Evolutionary conservation across 208 protist genomes (phyloP).

Genomic region (Crithidia expoeki): DNA sequence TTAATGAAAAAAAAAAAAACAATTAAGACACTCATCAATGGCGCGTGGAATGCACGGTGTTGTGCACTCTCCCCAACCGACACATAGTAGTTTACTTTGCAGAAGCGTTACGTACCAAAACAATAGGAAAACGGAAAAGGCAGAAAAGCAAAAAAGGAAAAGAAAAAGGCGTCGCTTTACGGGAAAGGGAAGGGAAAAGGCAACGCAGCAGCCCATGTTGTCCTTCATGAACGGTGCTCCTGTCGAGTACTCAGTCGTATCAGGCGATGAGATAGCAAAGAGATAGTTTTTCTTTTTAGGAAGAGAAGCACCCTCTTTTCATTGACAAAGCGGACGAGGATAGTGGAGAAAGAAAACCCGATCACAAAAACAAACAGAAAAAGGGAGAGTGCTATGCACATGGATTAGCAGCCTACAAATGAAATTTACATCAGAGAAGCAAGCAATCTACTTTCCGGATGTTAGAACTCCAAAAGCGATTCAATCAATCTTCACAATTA

Average conservation of each 20-base stretch:
- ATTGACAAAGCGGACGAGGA: not conserved
- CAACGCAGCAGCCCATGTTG: too few relatives aligned
- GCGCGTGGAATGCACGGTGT: too few relatives aligned
- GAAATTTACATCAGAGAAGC: not conserved
- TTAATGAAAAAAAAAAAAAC: constrained; percentile 15
- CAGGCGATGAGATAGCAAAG: too few relatives aligned
- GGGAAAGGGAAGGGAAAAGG: too few relatives aligned
- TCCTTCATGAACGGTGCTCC: too few relatives aligned
- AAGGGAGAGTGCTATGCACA: not conserved
- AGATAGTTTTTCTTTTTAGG: too few relatives aligned
- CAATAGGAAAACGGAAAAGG: not conserved
- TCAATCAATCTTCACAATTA: constrained; percentile 4
- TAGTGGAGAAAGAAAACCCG: not conserved
- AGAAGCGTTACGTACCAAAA: too few relatives aligned
- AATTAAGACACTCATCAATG: too few relatives aligned
- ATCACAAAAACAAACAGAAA: not conserved
- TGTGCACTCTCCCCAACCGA: too few relatives aligned
- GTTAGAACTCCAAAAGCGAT: not conserved
- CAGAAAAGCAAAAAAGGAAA: not conserved
- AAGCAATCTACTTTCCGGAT: not conserved
- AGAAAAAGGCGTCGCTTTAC: not conserved
- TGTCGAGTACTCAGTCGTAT: too few relatives aligned
- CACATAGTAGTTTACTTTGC: too few relatives aligned
- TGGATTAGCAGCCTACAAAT: not conserved
- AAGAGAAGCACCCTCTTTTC: not conserved